Evolutionary conservation across 192 early-diverging fungal species (phyloP).

Genomic region (Radiomyces spectabilis): DNA sequence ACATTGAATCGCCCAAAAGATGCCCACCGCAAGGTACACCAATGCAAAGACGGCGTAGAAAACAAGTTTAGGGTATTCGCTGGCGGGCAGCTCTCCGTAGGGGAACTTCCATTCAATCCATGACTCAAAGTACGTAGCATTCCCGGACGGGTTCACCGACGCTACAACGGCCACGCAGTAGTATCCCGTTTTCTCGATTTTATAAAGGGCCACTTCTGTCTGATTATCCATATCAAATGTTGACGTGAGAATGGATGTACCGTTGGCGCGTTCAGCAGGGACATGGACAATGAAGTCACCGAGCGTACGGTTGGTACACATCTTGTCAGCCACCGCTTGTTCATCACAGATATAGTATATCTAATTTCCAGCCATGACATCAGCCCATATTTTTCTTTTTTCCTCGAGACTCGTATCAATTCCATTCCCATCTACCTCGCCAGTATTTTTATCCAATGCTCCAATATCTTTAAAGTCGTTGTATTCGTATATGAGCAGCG

Average conservation of each 20-base stretch:
- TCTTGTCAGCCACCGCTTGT: constrained; percentile 38
- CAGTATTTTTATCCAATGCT: constrained; percentile 8
- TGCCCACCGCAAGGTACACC: constrained; percentile 66
- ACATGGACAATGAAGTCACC: constrained; percentile 52
- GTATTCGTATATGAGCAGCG: constrained; percentile 41
- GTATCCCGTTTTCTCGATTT: constrained; percentile 70
- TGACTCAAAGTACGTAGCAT: constrained; percentile 35
- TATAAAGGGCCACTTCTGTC: constrained; percentile 48
- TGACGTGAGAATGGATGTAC: constrained; percentile 23
- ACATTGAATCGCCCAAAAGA: constrained; percentile 71
- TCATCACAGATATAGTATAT: constrained; percentile 46
- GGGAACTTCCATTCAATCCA: constrained; percentile 64
- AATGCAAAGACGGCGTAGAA: constrained; percentile 73
- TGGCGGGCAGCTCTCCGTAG: constrained; percentile 77
- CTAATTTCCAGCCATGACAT: too few relatives aligned
- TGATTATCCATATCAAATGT: constrained; percentile 24
- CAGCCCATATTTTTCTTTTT: background rate
- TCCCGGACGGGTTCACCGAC: background rate
- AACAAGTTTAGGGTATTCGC: constrained; percentile 84
- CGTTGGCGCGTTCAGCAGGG: constrained; percentile 22
- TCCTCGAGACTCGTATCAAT: background rate
- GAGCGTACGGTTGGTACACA: constrained; percentile 41
- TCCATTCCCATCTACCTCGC: background rate
- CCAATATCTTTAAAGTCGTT: constrained; percentile 35
- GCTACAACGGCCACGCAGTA: constrained; percentile 68